Percentiles rank a stretch among this genome's conserved stretches.
phyloP scores from a whole-genome alignment of 2,329 filamentous ascomycete genomes.

The Cordyceps farinosa region DNA sequence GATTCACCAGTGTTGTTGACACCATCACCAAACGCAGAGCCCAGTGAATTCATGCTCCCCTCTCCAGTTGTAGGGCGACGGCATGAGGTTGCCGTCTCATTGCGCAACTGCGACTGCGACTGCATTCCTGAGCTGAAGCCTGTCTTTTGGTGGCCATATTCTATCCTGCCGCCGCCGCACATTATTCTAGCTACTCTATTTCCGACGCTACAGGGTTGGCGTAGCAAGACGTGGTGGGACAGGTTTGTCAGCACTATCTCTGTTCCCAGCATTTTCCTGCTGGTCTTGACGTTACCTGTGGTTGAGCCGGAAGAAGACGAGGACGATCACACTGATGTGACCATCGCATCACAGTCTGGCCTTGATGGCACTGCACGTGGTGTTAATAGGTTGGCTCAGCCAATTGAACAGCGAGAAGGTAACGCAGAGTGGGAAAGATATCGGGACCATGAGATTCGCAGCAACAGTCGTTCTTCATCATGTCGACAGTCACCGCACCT shows the following conservation, averaged over 20 bases:
- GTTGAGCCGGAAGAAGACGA: slow-evolving; percentile 68
- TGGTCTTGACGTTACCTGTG: slow-evolving; percentile 88
- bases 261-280: slow-evolving; percentile 82
- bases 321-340: slow-evolving; percentile 24
- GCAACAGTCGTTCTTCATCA: slow-evolving; percentile 24
- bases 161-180: slow-evolving; percentile 66
- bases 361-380: neutral
- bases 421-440: slow-evolving; percentile 61
- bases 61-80: slow-evolving; percentile 35
- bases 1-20: slow-evolving; percentile 53
- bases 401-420: neutral
- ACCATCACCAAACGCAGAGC: slow-evolving; percentile 38
- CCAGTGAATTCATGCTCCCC: slow-evolving; percentile 55
- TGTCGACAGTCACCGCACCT: slow-evolving; percentile 20
- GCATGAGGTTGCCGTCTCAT: slow-evolving; percentile 46
- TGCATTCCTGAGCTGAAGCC: slow-evolving; percentile 40
- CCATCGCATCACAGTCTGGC: slow-evolving; percentile 3
- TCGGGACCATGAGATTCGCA: slow-evolving; percentile 36
- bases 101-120: slow-evolving; percentile 35
- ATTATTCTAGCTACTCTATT: slow-evolving; percentile 73
- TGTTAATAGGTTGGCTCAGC: neutral
- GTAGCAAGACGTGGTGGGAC: slow-evolving; percentile 77
- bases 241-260: slow-evolving; percentile 77
- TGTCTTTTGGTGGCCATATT: slow-evolving; percentile 79
- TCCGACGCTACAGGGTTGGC: slow-evolving; percentile 81